phyloP scores from a whole-genome alignment of 176 grass and related monocot species.

The Oryza nivara region DNA sequence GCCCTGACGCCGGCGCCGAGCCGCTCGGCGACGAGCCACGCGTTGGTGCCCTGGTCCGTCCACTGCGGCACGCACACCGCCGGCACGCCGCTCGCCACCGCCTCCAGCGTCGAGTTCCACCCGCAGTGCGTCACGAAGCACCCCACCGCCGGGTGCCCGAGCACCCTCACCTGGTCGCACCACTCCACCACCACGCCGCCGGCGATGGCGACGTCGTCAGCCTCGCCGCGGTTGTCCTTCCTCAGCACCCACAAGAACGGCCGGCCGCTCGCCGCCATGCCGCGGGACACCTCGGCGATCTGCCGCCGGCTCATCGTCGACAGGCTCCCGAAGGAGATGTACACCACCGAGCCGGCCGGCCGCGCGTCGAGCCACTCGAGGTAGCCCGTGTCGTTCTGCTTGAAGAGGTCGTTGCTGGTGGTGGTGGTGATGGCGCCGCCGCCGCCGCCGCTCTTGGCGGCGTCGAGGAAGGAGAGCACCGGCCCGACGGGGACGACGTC shows the following conservation, averaged over 20 bases:
- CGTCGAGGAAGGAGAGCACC: conserved; percentile 50
- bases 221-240: conserved; percentile 54
- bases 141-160: conserved; percentile 62
- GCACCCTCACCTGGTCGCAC: conserved; percentile 69
- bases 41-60: conserved; percentile 71
- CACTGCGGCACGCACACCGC: conserved; percentile 60
- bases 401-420: conserved; percentile 52
- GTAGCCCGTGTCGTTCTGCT: conserved; percentile 42
- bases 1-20: conserved; percentile 66
- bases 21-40: conserved; percentile 59
- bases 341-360: conserved; percentile 54
- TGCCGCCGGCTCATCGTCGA: conserved; percentile 54
- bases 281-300: conserved; percentile 51
- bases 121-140: conserved; percentile 91
- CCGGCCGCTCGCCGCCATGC: conserved; percentile 47
- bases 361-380: conserved; percentile 66
- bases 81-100: conserved; percentile 55
- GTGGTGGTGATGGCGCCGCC: no score
- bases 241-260: conserved; percentile 78
- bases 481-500: conserved; percentile 64
- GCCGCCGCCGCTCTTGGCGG: neutral
- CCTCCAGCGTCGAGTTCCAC: conserved; percentile 77
- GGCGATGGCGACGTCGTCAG: neutral
- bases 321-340: conserved; percentile 87
- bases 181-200: conserved; percentile 72